These are phyloP conservation scores for Cladophialophora chaetospira DNA, from an alignment of 2,329 filamentous ascomycete species.

Conservation along the genomic window DNA sequence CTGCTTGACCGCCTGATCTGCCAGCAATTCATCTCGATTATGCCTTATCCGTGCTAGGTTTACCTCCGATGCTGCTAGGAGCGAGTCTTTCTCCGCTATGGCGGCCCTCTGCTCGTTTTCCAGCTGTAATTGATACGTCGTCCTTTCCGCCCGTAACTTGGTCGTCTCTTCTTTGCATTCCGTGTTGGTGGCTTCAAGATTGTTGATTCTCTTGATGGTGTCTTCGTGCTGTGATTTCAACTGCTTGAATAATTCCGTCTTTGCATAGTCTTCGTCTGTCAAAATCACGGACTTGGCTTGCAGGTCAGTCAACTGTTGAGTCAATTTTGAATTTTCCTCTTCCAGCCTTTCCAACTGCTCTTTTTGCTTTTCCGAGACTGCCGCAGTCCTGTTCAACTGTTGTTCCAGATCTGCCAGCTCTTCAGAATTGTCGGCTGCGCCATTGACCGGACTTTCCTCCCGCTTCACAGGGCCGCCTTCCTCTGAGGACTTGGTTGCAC, in stretches of 20 bases:
- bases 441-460: conserved; percentile 58
- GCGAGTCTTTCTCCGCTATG: conserved; percentile 76
- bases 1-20: conserved; percentile 78
- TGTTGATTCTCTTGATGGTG: conserved; percentile 86
- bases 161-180: conserved; percentile 82
- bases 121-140: conserved; percentile 75
- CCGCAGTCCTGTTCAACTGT: conserved; percentile 75
- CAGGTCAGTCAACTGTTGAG: conserved; percentile 77
- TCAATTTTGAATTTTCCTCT: conserved; percentile 70
- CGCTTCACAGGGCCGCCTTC: conserved; percentile 51
- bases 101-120: conserved; percentile 76
- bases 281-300: conserved; percentile 63
- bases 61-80: conserved; percentile 76
- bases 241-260: conserved; percentile 90
- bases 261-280: conserved; percentile 89
- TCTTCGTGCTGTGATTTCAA: conserved; percentile 90
- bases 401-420: conserved; percentile 70
- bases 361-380: conserved; percentile 78
- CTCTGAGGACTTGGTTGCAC: conserved; percentile 54
- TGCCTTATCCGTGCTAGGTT: conserved; percentile 85
- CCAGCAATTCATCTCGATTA: conserved; percentile 78
- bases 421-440: conserved; percentile 53
- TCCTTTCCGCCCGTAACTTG: conserved; percentile 81
- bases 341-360: conserved; percentile 81
- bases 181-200: conserved; percentile 84